Conservation (phyloP, 495 filamentous ascomycete species). For the Sabuloglossum arenarium region DNA sequence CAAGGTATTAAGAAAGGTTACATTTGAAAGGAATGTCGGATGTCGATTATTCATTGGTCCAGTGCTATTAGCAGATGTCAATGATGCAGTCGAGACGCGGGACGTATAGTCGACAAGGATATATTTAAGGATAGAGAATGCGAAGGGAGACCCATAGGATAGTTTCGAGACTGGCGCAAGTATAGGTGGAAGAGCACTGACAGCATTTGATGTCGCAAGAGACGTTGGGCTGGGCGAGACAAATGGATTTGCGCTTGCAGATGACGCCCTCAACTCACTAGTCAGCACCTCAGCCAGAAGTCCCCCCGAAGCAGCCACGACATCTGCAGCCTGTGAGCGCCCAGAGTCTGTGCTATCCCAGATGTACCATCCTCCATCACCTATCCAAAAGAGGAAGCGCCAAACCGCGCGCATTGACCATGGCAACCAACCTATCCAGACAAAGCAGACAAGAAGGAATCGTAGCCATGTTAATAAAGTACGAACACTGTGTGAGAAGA, state of each 20-base stretch:
- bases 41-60: conserved; percentile 3
- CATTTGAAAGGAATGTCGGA: conserved; percentile 38
- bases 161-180: conserved; percentile 23
- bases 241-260: background rate
- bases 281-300: background rate
- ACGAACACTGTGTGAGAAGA: conserved; percentile 44
- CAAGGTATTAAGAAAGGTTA: conserved; percentile 47
- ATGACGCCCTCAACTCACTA: background rate
- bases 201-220: background rate
- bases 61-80: background rate
- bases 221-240: background rate
- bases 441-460: conserved; percentile 53
- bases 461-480: conserved; percentile 58
- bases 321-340: background rate
- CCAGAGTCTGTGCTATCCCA: conserved; percentile 8
- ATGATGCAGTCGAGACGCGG: background rate
- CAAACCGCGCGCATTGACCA: conserved; percentile 83
- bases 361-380: conserved; percentile 68
- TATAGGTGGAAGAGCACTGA: conserved; percentile 8
- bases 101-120: background rate
- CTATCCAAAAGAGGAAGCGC: conserved; percentile 85
- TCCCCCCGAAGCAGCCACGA: background rate
- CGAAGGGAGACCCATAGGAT: conserved; percentile 25
- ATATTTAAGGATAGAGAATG: conserved; percentile 26
- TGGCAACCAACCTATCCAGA: conserved; percentile 78